A percentile compares a stretch with the other conserved stretches of the same genome.
These are phyloP conservation scores for Crocinoboletus sp. DNA, from an alignment of 1,284 basidiomycete species.

Conservation along the genomic window DNA sequence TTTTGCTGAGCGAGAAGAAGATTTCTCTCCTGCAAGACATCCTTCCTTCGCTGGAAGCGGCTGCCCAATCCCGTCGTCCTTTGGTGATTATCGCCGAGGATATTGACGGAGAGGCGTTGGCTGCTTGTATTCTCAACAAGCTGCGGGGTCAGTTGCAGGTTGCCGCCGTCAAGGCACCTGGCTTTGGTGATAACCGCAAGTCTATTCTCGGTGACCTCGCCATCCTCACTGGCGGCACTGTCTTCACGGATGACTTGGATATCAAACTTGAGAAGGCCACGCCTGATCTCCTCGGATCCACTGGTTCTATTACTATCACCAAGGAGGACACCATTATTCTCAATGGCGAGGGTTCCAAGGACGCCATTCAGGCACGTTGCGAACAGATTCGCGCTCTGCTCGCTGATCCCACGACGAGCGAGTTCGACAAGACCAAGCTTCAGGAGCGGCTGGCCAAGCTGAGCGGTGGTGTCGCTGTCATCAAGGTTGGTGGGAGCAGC, in stretches of 20 bases:
- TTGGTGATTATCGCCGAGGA: slow-evolving; percentile 97
- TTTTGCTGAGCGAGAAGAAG: slow-evolving; percentile 97
- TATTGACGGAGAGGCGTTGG: slow-evolving; percentile 95
- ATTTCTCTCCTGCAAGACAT: slow-evolving; percentile 95
- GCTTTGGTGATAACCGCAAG: slow-evolving; percentile 99
- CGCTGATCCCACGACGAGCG: slow-evolving; percentile 80
- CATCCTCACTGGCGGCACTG: slow-evolving; percentile 95
- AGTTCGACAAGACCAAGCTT: slow-evolving; percentile 94
- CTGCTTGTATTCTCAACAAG: slow-evolving; percentile 98
- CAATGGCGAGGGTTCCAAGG: slow-evolving; percentile 89
- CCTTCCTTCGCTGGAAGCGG: slow-evolving; percentile 89
- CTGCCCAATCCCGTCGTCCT: slow-evolving; percentile 89
- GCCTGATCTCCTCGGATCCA: slow-evolving; percentile 86
- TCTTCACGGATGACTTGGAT: slow-evolving; percentile 98
- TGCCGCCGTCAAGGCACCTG: slow-evolving; percentile 93
- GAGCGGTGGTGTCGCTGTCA: slow-evolving; percentile 94
- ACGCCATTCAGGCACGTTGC: slow-evolving; percentile 82
- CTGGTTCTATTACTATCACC: slow-evolving; percentile 91
- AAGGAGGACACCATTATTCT: slow-evolving; percentile 99
- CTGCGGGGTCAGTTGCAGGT: slow-evolving; percentile 95
- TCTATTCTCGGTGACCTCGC: slow-evolving; percentile 95
- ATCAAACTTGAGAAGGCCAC: slow-evolving; percentile 96
- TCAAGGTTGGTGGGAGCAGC: slow-evolving; percentile 92
- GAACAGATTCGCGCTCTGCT: slow-evolving; percentile 92
- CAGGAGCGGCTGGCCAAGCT: slow-evolving; percentile 98